phyloP scores from a whole-genome alignment of 208 protist species.

The Trypanosoma brucei region DNA sequence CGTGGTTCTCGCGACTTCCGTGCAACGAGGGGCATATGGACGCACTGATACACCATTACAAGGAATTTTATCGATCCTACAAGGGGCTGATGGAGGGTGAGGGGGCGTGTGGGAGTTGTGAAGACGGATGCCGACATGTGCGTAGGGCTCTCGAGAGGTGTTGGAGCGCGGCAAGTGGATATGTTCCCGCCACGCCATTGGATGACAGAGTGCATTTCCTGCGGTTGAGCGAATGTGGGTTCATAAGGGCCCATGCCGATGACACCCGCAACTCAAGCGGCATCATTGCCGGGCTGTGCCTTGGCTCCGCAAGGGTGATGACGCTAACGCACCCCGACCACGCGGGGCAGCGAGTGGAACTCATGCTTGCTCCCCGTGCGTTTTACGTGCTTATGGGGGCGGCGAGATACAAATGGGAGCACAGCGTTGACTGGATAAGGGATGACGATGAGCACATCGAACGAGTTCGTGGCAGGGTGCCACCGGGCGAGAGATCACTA shows the following conservation, averaged over 20 bases:
- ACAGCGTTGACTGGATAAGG: slow-evolving; percentile 73
- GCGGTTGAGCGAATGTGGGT: slow-evolving; percentile 65
- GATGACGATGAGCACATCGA: slow-evolving; percentile 76
- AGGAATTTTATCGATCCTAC: slow-evolving; percentile 85
- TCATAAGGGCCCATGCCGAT: slow-evolving; percentile 77
- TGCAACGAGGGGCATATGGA: slow-evolving; percentile 75
- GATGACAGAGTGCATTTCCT: slow-evolving; percentile 85
- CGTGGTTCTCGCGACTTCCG: slow-evolving; percentile 71
- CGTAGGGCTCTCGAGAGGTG: slow-evolving; percentile 34
- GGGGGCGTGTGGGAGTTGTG: slow-evolving; percentile 1
- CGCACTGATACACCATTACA: slow-evolving; percentile 83
- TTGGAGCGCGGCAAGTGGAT: slow-evolving; percentile 35
- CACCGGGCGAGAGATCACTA: slow-evolving; percentile 57
- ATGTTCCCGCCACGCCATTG: slow-evolving; percentile 66
- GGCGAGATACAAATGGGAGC: slow-evolving; percentile 81
- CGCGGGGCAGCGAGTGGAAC: slow-evolving; percentile 56
- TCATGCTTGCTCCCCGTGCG: slow-evolving; percentile 73
- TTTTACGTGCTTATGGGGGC: slow-evolving; percentile 65
- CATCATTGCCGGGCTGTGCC: slow-evolving; percentile 68
- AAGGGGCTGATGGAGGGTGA: slow-evolving; percentile 31
- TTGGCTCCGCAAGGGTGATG: slow-evolving; percentile 75
- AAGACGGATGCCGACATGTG: slow-evolving; percentile 15
- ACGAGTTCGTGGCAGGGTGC: slow-evolving; percentile 43
- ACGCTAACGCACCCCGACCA: slow-evolving; percentile 69
- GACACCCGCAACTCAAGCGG: slow-evolving; percentile 81